Evolutionary conservation across 1,284 basidiomycete species (phyloP), one percentile per base, ranked within the genome.

Genomic region (Pterulicium gracile): DNA sequence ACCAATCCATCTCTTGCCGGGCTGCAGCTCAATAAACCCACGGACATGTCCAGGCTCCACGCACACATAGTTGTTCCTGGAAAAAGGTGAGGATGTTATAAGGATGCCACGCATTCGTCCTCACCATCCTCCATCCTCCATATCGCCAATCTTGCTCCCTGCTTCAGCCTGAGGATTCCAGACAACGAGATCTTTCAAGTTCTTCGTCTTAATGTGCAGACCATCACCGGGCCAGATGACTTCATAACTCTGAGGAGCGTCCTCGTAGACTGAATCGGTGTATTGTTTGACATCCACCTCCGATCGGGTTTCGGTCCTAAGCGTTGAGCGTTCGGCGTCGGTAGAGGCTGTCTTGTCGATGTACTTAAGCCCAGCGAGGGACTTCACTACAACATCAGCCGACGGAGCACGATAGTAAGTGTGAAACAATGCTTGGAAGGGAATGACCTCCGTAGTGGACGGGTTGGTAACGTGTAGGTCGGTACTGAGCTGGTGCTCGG

Each of bases 81-180:
- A 50, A 12, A 48, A 21, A 40, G 13, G n/a, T 50, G 42, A 5
- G 21, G 17, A 43, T 43, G 12, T 14, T 39, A 56, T 43, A 49
- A 43, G 35, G 21, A 23, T 21, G 4, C 27, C n/a, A 18, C 19
- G 17, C n/a, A 18, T 41, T 48, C 19, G 35, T 18, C 65, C 76
- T 51, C 64, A 90, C 90, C 90, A 95, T 60, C 89, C 91, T 0
- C 75, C 75, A 2, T 75, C 72, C 58, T 93, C 88, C 87, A 95
- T 89, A 57, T 95, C 91, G 7, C 62, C 76, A 4, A 94, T 85
- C 56, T 79, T 82, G 42, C 69, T 67, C 0, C 88, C 89, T 3
- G 66, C 68, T 48, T 72, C 77, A 36, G 69, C 68, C 53, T 78
- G 77, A 4, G 91, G 90, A 65, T 95, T 94, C 91, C 91, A 94